A percentile compares a stretch with the other conserved stretches of the same genome.
Evolutionary conservation across 2,329 filamentous ascomycete species (phyloP).

Genomic region (Cytospora piceae): DNA sequence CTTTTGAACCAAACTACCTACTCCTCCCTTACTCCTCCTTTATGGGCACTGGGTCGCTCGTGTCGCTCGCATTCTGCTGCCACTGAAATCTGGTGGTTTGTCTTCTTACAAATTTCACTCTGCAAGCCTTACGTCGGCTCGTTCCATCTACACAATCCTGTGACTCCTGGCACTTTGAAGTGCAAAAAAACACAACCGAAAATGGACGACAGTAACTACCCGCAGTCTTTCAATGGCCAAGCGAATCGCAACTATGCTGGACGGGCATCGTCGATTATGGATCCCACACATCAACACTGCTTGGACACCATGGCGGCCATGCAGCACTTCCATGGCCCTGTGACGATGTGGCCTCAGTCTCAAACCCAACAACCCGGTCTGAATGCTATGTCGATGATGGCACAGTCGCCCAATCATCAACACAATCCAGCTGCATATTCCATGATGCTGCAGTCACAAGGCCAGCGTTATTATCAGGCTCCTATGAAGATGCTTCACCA

Average conservation of each 20-base stretch:
- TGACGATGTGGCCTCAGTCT: conserved; percentile 27
- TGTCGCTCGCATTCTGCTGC: conserved; percentile 2
- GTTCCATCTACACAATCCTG: neutral
- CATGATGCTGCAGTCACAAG: conserved; percentile 29
- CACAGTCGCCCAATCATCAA: conserved; percentile 19
- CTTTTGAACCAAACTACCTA: neutral
- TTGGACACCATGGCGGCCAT: conserved; percentile 27
- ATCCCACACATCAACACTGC: conserved; percentile 18
- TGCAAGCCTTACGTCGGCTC: neutral
- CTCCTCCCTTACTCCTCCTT: conserved; percentile 13
- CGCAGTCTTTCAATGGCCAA: conserved; percentile 25
- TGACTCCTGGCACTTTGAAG: neutral
- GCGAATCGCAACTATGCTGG: conserved; percentile 20
- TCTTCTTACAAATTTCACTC: neutral
- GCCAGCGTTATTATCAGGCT: conserved; percentile 25
- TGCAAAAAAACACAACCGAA: neutral
- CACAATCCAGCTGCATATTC: conserved; percentile 20
- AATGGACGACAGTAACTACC: conserved; percentile 27
- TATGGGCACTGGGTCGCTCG: conserved; percentile 5
- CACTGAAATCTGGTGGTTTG: neutral
- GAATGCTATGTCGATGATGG: conserved; percentile 29
- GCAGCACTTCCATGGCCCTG: conserved; percentile 24
- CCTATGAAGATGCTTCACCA: conserved; percentile 28
- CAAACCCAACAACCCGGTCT: conserved; percentile 15
- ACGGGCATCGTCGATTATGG: conserved; percentile 18